phyloP scores from a whole-genome alignment of 768 basidiomycete genomes.

The Psilocybe azurescens region DNA sequence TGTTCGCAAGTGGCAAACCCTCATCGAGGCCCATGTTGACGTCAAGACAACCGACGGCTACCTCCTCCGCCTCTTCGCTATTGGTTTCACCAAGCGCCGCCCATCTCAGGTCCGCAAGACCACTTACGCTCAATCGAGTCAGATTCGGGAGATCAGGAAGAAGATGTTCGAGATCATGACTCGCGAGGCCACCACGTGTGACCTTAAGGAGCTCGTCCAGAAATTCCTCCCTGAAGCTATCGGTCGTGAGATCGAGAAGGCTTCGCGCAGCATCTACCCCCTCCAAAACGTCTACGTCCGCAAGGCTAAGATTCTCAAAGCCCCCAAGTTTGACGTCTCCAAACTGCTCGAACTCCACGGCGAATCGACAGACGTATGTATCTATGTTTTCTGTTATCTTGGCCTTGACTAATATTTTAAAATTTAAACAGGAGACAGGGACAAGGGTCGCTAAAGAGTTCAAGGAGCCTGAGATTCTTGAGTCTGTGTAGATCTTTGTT shows the following conservation, averaged over 20 bases:
- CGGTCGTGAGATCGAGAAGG: conserved; percentile 99
- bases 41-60: conserved; percentile 99
- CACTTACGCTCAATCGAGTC: conserved; percentile 94
- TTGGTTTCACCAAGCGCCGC: conserved; percentile 98
- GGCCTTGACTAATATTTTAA: conserved; percentile 4
- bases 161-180: conserved; percentile 99
- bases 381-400: conserved; percentile 16
- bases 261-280: conserved; percentile 94
- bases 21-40: conserved; percentile 98
- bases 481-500: conserved; percentile 76
- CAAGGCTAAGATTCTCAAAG: conserved; percentile 99
- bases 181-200: conserved; percentile 92
- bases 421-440: conserved; percentile 78
- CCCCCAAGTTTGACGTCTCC: conserved; percentile 94
- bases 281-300: conserved; percentile 98
- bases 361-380: conserved; percentile 89
- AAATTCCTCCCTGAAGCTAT: conserved; percentile 99
- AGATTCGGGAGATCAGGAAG: conserved; percentile 96
- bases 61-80: conserved; percentile 97
- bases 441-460: conserved; percentile 94
- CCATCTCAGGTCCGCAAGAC: conserved; percentile 98
- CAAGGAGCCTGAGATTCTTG: conserved; percentile 96
- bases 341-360: conserved; percentile 98
- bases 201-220: conserved; percentile 97
- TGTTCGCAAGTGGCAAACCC: conserved; percentile 99